A percentile compares a stretch with the other conserved stretches of the same genome.
These are phyloP conservation scores for Trypanosoma brucei DNA, from an alignment of 208 protist species.

Conservation along the genomic window DNA sequence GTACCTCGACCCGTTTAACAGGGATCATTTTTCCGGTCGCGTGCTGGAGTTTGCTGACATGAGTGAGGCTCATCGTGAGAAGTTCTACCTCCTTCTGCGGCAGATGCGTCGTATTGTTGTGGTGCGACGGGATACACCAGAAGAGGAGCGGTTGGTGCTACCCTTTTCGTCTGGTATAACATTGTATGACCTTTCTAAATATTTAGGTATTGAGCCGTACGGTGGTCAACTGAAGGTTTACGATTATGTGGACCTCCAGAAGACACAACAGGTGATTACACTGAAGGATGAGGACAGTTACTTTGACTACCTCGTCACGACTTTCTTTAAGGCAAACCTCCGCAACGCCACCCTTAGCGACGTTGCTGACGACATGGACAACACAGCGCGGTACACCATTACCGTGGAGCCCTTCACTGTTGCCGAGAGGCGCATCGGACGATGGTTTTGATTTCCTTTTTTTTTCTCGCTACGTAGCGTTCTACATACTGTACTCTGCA, in stretches of 20 bases:
- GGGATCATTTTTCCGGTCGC: conserved; percentile 83
- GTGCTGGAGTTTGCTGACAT: conserved; percentile 82
- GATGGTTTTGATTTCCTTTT: conserved; percentile 60
- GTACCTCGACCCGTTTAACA: conserved; percentile 74
- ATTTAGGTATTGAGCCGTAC: conserved; percentile 60
- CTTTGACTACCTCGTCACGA: conserved; percentile 75
- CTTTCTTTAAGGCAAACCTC: conserved; percentile 75
- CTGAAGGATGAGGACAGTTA: conserved; percentile 73
- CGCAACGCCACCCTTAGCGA: conserved; percentile 50
- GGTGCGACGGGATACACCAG: conserved; percentile 50
- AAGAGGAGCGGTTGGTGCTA: conserved; percentile 36
- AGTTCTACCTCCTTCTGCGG: conserved; percentile 60
- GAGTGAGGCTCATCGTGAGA: conserved; percentile 30
- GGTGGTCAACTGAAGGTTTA: conserved; percentile 83
- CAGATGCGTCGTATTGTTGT: conserved; percentile 83
- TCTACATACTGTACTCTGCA: no score
- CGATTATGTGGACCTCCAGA: conserved; percentile 59
- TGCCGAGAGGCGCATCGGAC: conserved; percentile 51
- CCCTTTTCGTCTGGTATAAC: conserved; percentile 65
- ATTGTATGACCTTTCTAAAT: conserved; percentile 71
- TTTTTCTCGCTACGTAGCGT: no score
- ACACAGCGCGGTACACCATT: conserved; percentile 78
- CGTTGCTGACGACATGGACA: conserved; percentile 61
- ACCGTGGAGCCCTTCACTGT: conserved; percentile 73
- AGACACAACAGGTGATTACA: conserved; percentile 55